Percentiles rank a stretch among this genome's conserved stretches.
Evolutionary conservation across 345 rosid genomes (phyloP).

Genomic region (Balakata baccata): DNA sequence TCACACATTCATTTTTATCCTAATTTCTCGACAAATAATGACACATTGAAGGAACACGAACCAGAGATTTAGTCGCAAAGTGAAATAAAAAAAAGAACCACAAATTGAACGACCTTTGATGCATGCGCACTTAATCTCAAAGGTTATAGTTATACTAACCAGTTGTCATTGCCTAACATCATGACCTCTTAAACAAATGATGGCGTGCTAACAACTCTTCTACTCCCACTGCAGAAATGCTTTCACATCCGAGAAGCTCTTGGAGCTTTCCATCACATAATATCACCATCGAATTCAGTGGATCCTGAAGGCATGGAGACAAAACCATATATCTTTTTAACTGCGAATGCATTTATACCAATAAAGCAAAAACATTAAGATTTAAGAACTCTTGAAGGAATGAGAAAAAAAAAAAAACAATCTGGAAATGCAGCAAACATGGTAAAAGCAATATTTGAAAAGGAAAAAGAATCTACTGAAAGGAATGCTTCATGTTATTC

Average conservation of each 20-base stretch:
- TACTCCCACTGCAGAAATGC: slow-evolving; percentile 81
- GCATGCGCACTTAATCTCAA: neutral
- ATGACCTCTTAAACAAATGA: slow-evolving; percentile 61
- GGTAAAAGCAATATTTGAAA: neutral
- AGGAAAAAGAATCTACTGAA: neutral
- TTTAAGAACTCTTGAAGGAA: neutral
- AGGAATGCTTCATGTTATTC: neutral
- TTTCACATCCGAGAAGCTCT: slow-evolving; percentile 82
- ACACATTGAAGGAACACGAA: neutral
- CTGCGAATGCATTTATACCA: slow-evolving; percentile 8
- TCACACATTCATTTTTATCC: neutral
- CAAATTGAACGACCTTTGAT: no score
- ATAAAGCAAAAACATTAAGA: neutral
- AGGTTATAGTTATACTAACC: slow-evolving; percentile 19
- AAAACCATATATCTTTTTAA: slow-evolving; percentile 8
- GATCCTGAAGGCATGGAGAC: slow-evolving; percentile 48
- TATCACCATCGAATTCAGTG: slow-evolving; percentile 71
- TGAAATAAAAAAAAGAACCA: no score
- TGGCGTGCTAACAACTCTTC: slow-evolving; percentile 61
- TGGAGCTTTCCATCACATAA: slow-evolving; percentile 70
- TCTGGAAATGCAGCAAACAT: neutral
- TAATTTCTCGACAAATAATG: neutral
- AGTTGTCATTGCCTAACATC: slow-evolving; percentile 39
- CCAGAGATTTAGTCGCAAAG: neutral
- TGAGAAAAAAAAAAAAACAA: neutral